A percentile compares a stretch with the other conserved stretches of the same genome.
Conservation (phyloP, 1,284 basidiomycete species). For the Neonothopanus nambi region DNA sequence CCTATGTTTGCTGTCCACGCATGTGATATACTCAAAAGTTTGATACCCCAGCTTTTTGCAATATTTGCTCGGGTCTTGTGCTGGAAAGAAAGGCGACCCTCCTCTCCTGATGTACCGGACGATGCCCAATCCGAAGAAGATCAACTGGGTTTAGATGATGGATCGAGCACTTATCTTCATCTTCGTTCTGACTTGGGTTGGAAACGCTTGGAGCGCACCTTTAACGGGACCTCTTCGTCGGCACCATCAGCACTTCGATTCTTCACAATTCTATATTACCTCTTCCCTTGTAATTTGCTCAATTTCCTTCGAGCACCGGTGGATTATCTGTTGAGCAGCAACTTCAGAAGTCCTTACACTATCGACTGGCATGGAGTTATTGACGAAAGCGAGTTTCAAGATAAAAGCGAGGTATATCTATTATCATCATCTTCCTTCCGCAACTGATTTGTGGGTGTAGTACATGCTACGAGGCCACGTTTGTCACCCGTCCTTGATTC, state of each 20-base stretch:
- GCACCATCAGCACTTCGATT: constrained; percentile 59
- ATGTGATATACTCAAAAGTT: constrained; percentile 49
- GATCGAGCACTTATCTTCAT: constrained; percentile 35
- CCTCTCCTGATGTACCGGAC: constrained; percentile 26
- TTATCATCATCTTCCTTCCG: constrained; percentile 11
- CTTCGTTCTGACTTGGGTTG: constrained; percentile 59
- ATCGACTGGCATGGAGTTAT: constrained; percentile 65
- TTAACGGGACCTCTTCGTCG: constrained; percentile 47
- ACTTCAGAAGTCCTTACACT: constrained; percentile 55
- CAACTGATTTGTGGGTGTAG: neutral
- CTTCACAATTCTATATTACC: constrained; percentile 83
- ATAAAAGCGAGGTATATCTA: constrained; percentile 55
- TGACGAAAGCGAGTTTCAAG: constrained; percentile 71
- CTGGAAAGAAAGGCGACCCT: constrained; percentile 57
- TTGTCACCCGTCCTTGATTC: constrained; percentile 74
- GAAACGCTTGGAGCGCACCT: constrained; percentile 61
- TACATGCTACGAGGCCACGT: constrained; percentile 59
- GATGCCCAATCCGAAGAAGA: constrained; percentile 34
- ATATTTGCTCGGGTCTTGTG: constrained; percentile 69
- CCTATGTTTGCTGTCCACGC: constrained; percentile 70
- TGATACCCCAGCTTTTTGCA: constrained; percentile 62
- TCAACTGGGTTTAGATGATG: constrained; percentile 38
- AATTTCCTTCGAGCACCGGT: constrained; percentile 71
- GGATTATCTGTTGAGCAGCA: constrained; percentile 55
- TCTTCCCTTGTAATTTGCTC: constrained; percentile 84